Conservation (phyloP, 179 eudicot genomes). For the Camellia oleifera region DNA sequence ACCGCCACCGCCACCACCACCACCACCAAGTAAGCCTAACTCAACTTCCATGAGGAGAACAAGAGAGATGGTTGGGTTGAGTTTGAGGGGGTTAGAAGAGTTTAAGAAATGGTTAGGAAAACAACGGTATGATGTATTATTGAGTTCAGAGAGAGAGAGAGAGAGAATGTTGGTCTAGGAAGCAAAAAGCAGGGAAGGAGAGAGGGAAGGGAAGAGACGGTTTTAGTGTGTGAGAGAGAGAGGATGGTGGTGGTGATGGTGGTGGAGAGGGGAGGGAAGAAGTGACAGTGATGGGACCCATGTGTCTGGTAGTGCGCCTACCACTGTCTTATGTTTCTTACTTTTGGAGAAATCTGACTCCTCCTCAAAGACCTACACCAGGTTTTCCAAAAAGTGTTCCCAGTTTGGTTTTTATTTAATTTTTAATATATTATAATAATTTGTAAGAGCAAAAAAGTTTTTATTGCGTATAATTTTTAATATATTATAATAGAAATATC, state of each 20-base stretch:
- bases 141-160: background rate
- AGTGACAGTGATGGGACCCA: conserved; percentile 26
- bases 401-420: too few species aligned
- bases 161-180: background rate
- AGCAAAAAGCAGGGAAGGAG: background rate
- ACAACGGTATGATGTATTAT: background rate
- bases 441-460: too few species aligned
- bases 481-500: too few species aligned
- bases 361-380: too few species aligned
- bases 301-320: conserved; percentile 26
- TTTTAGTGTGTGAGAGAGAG: conserved; percentile 4
- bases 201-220: background rate
- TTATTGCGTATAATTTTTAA: too few species aligned
- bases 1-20: conserved; percentile 16
- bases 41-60: conserved; percentile 10
- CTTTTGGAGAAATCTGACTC: background rate
- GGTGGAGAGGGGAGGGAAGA: conserved; percentile 18
- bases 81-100: background rate
- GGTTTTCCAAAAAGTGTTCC: too few species aligned
- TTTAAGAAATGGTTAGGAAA: too few species aligned
- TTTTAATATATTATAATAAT: too few species aligned
- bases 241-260: conserved; percentile 16
- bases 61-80: background rate
- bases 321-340: conserved; percentile 7
- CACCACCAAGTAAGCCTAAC: conserved; percentile 13